These are phyloP conservation scores for Debaryomycetaceae sp. DNA, from an alignment of 1,139 yeast species.

Conservation along the genomic window DNA sequence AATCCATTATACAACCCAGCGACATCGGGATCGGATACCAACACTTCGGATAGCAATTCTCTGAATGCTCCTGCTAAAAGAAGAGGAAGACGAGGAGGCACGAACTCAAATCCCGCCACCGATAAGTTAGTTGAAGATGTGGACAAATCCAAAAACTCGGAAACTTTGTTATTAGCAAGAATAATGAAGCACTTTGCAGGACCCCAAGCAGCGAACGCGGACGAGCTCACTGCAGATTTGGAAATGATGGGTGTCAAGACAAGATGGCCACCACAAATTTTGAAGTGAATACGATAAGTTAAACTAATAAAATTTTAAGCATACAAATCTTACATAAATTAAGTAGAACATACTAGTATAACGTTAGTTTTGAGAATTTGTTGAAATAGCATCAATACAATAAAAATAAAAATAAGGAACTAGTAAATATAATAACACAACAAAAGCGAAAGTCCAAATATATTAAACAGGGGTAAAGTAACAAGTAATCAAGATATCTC, in stretches of 20 bases:
- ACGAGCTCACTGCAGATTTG: constrained; percentile 36
- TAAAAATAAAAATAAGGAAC: not conserved
- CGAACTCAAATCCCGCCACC: constrained; percentile 8
- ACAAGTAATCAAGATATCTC: not conserved
- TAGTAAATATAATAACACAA: constrained; percentile 4
- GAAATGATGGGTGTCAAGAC: constrained; percentile 35
- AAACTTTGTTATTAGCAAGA: constrained; percentile 39
- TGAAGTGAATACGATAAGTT: constrained; percentile 2
- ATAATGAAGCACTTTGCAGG: constrained; percentile 46
- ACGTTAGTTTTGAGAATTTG: not conserved
- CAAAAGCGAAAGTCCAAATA: constrained; percentile 2
- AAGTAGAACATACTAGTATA: not conserved
- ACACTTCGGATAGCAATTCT: constrained; percentile 17
- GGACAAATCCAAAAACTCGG: constrained; percentile 26
- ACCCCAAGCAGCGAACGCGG: constrained; percentile 34
- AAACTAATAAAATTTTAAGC: not conserved
- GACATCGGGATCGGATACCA: constrained; percentile 45
- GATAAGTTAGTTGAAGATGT: constrained; percentile 10
- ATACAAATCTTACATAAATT: not conserved
- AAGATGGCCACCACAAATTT: constrained; percentile 30
- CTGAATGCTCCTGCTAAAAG: constrained; percentile 15
- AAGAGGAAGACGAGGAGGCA: constrained; percentile 19
- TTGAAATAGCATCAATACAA: not conserved
- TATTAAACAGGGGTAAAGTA: constrained; percentile 3
- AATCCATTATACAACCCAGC: constrained; percentile 37